Evolutionary conservation across 1,284 basidiomycete genomes (phyloP), one percentile per base, ranked within the genome.

Genomic region (Pterulicium gracile): DNA sequence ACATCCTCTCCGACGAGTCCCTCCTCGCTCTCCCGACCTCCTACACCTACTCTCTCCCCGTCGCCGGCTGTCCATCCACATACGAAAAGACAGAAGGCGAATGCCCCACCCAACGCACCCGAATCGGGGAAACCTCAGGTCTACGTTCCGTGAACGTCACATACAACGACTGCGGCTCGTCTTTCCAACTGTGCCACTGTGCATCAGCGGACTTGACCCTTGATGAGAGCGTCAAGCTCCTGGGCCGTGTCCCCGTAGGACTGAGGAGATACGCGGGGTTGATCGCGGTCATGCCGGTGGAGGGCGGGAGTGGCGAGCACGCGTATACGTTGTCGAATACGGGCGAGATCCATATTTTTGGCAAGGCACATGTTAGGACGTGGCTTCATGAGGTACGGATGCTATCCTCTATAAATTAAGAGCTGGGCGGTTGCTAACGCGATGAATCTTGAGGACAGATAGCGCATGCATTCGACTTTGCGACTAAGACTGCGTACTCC

Each of bases 321-420:
- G 58, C 58, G 46, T 58, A 61, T 41, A 58, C 58, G 13, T 42
- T 59, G 15, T 56, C 55, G 15, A 56, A 47, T 4, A 32, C 27
- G 27, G 60, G 60, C 2, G 56, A 61, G 36, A 54, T 57, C 12
- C 57, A 61, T 51, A 47, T 61, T n/a, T 61, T 62, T 43, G 59
- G 58, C 20, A 52, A 51, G 24, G 24, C 43, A 24, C 46, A 20
- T 7, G 35, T 36, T 47, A 50, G 59, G 21, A 49, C 52, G 10
- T 59, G 58, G 59, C 44, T 61, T n/a, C 59, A 61, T 42, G 59
- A 62, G 54, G 58, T 61, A 40, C 10, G 47, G 44, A 17, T 43
- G 27, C 36, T 14, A 15, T 7, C 3, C 35, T 39, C 12, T 24
- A n/a, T n/a, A n/a, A n/a, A n/a, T n/a, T n/a, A n/a, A n/a, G n/a